A percentile compares a stretch with the other conserved stretches of the same genome.
Conservation (phyloP, 2,329 filamentous ascomycete genomes). For the Fusarium compactum region DNA sequence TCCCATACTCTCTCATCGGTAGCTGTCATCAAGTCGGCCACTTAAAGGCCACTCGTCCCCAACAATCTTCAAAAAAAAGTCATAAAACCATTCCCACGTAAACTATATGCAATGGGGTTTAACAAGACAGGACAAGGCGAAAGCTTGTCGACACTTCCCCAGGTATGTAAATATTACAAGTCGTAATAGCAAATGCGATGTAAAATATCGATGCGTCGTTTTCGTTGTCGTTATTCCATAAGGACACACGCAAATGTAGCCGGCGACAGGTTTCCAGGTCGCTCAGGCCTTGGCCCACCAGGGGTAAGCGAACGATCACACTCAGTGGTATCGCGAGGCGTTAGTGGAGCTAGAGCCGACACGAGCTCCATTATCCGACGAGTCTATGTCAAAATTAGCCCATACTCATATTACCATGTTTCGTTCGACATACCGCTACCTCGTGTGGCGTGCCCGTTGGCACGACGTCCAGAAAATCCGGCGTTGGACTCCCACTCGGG, state of each 20-base stretch:
- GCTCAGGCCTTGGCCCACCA: slow-evolving; percentile 16
- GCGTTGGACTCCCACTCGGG: slow-evolving; percentile 69
- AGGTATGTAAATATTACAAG: slow-evolving; percentile 54
- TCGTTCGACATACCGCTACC: slow-evolving; percentile 66
- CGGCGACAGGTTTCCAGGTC: slow-evolving; percentile 17
- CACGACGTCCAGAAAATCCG: slow-evolving; percentile 67
- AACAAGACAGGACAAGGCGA: slow-evolving; percentile 36
- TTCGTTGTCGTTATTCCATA: slow-evolving; percentile 44
- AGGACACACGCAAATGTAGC: slow-evolving; percentile 33
- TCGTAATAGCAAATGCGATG: slow-evolving; percentile 53
- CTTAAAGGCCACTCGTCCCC: slow-evolving; percentile 24
- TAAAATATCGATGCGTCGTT: slow-evolving; percentile 46
- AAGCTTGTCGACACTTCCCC: slow-evolving; percentile 32
- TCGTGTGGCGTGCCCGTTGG: slow-evolving; percentile 71
- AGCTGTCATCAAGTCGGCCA: slow-evolving; percentile 53
- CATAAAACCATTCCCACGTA: slow-evolving; percentile 49
- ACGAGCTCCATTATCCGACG: slow-evolving; percentile 58
- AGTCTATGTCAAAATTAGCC: slow-evolving; percentile 51
- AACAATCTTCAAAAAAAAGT: slow-evolving; percentile 40
- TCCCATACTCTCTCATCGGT: slow-evolving; percentile 55
- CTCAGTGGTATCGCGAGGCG: slow-evolving; percentile 55
- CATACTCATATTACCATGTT: neutral
- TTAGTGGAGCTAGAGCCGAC: slow-evolving; percentile 52
- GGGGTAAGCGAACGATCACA: slow-evolving; percentile 7
- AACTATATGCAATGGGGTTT: slow-evolving; percentile 48